Percentiles rank a stretch among this genome's conserved stretches.
Evolutionary conservation across 192 early-diverging fungal species (phyloP).

Genomic region (Haplosporangium gracile): DNA sequence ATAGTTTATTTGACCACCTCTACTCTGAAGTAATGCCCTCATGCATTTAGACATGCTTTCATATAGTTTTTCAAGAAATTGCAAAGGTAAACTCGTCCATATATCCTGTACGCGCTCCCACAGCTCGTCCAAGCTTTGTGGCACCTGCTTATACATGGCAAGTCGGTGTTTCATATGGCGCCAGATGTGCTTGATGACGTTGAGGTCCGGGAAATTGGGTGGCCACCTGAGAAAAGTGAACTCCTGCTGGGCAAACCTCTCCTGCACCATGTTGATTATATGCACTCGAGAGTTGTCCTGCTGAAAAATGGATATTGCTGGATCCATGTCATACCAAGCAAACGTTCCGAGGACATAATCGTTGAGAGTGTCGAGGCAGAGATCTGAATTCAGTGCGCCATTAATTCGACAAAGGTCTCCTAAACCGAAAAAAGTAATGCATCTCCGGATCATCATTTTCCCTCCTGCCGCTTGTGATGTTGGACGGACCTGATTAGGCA

Average conservation of each 20-base stretch:
- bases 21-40: background rate
- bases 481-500: too few species aligned
- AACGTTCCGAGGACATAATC: too few species aligned
- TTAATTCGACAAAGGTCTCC: too few species aligned
- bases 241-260: background rate
- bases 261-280: background rate
- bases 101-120: background rate
- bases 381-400: too few species aligned
- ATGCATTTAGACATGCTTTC: background rate
- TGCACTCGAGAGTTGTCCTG: too few species aligned
- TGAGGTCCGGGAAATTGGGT: background rate
- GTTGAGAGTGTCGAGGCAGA: too few species aligned
- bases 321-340: too few species aligned
- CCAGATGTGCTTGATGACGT: background rate
- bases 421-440: too few species aligned
- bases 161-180: background rate
- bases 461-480: too few species aligned
- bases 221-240: background rate
- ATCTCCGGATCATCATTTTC: too few species aligned
- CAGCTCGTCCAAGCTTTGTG: background rate
- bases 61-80: background rate
- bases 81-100: background rate
- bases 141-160: background rate
- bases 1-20: too few species aligned
- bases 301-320: too few species aligned